Evolutionary conservation across 2,329 filamentous ascomycete genomes (phyloP).

Genomic region (Diaporthe vexans): DNA sequence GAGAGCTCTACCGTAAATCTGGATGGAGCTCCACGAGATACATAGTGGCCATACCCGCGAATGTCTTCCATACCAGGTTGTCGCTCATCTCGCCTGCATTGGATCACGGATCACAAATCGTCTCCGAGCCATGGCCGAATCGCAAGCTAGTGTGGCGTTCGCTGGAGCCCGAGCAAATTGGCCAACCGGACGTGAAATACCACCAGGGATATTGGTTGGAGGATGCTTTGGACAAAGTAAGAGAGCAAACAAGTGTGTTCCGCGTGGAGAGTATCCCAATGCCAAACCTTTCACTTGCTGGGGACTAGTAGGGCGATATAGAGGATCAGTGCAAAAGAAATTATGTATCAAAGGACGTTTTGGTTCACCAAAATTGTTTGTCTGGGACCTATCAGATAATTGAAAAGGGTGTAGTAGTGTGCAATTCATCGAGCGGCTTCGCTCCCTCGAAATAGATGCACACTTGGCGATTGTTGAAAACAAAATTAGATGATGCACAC

Average conservation of each 20-base stretch:
- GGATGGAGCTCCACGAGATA: not conserved
- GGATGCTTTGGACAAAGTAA: not conserved
- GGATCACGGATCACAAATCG: not conserved
- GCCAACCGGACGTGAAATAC: too few relatives aligned
- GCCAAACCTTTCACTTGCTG: not conserved
- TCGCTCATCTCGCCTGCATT: not conserved
- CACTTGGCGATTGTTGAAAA: too few relatives aligned
- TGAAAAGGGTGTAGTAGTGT: too few relatives aligned
- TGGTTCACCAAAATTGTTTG: not conserved
- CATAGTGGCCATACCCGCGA: slow-evolving; percentile 8
- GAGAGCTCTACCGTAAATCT: not conserved
- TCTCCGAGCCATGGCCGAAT: not conserved
- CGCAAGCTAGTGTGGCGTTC: slow-evolving; percentile 9
- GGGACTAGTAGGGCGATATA: not conserved
- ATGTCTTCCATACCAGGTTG: not conserved
- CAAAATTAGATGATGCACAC: too few relatives aligned
- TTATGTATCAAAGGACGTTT: not conserved
- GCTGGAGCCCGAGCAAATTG: not conserved
- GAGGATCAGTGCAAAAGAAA: too few relatives aligned
- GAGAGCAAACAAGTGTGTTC: not conserved
- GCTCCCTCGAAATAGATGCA: too few relatives aligned
- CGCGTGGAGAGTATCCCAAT: not conserved
- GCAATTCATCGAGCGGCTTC: too few relatives aligned
- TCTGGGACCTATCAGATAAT: not conserved
- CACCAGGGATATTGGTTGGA: slow-evolving; percentile 1